Evolutionary conservation across 1,139 yeast species (phyloP), one percentile per base, ranked within the genome.

Genomic region (Geotrichum cucujoidarum): DNA sequence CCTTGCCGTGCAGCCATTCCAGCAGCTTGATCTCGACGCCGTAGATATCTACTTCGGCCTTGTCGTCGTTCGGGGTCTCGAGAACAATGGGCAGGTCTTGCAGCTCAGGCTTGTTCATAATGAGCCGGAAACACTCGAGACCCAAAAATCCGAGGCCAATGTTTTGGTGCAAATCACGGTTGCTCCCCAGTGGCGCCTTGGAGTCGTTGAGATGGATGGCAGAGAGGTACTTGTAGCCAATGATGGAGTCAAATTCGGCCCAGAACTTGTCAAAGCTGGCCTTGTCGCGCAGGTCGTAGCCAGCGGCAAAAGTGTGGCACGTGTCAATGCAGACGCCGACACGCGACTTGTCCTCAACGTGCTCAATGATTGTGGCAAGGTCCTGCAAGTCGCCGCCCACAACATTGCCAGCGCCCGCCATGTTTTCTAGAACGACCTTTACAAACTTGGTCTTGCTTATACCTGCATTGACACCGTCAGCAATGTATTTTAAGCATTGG

Each of bases 391-490:
- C 73, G 3, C 94, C 83, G 0, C 98, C 98, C 43, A 92, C 84
- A 52, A 90, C 74, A 54, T 86, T 84, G 6, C 96, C 96, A 57
- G 89, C 95, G 11, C 98, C 98, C 0, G 98, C 97, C 98, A 94
- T 92, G 62, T 92, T 92, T 63, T 92, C 99, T 50, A 94, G 75
- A 11, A 92, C 95, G 44, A 92, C 82, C 61, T 83, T 88, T 30
- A 92, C 97, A 61, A 80, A 83, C 4, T 67, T 59, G 0, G 98
- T 92, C 49, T 80, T 80, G 27, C 69, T 67, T 40, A 86, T 83
- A 5, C 95, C 97, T 37, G 69, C 73, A 64, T 94, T 92, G 57
- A 92, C 81, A 55, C 85, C 83, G 16, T 73, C 72, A 0, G 97
- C 97, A 55, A 92, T 71, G 49, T 80, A 77, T 45, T 68, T 68